These are phyloP conservation scores for Cercospora janseana DNA, from an alignment of 2,329 filamentous ascomycete species.

Conservation along the genomic window DNA sequence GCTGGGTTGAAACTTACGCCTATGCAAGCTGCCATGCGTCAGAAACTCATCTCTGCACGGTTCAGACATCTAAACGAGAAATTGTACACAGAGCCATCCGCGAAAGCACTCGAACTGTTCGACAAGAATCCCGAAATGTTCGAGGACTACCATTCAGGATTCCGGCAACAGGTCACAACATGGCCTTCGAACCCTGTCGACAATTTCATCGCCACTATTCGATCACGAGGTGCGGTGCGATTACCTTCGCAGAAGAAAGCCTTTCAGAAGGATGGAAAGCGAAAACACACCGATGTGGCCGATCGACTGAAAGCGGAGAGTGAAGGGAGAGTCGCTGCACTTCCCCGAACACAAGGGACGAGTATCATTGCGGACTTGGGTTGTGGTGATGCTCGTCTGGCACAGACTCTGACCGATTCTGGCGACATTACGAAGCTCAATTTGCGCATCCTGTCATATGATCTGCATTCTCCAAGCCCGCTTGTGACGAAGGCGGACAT, in stretches of 20 bases:
- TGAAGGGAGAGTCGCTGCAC: constrained; percentile 41
- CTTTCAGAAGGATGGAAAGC: constrained; percentile 35
- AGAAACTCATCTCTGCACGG: constrained; percentile 89
- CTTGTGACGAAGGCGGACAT: constrained; percentile 89
- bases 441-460: constrained; percentile 77
- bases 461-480: constrained; percentile 73
- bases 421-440: constrained; percentile 62
- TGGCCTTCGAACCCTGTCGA: constrained; percentile 98
- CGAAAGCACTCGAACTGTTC: constrained; percentile 80
- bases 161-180: constrained; percentile 88
- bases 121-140: constrained; percentile 87
- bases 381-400: constrained; percentile 85
- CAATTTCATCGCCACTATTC: constrained; percentile 72
- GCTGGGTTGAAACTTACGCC: constrained; percentile 71
- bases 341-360: constrained; percentile 69
- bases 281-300: constrained; percentile 42
- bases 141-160: constrained; percentile 91
- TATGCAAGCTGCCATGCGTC: constrained; percentile 88
- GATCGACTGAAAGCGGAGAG: constrained; percentile 12
- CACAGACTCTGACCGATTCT: constrained; percentile 60
- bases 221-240: constrained; percentile 60
- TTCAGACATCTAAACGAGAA: constrained; percentile 98
- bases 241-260: constrained; percentile 37
- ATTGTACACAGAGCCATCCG: constrained; percentile 87
- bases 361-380: constrained; percentile 88